phyloP scores from a whole-genome alignment of 805 yeast genomes.

The Babjeviella inositovora region DNA sequence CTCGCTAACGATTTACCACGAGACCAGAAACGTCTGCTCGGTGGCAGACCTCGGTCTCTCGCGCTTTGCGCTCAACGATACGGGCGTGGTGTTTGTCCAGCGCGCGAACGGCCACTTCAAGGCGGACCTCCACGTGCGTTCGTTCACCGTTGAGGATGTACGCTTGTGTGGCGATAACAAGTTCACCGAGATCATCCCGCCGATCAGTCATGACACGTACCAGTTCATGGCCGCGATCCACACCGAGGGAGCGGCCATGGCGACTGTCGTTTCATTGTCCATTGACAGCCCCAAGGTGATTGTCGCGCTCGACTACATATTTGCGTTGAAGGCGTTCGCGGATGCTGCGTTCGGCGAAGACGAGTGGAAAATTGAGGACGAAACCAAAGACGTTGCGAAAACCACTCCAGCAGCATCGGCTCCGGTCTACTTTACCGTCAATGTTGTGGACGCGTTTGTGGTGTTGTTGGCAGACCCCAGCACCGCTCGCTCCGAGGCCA shows the following conservation, averaged over 20 bases:
- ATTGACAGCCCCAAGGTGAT: slow-evolving; percentile 72
- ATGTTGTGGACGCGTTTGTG: slow-evolving; percentile 62
- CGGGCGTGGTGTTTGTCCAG: slow-evolving; percentile 33
- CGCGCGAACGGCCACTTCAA: slow-evolving; percentile 35
- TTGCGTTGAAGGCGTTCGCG: slow-evolving; percentile 56
- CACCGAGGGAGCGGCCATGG: slow-evolving; percentile 24
- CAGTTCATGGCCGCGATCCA: slow-evolving; percentile 51
- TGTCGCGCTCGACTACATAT: slow-evolving; percentile 72
- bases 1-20: slow-evolving; percentile 42
- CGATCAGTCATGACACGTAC: slow-evolving; percentile 37
- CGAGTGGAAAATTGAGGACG: not conserved
- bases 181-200: slow-evolving; percentile 73
- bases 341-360: slow-evolving; percentile 22
- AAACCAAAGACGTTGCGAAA: not conserved
- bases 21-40: slow-evolving; percentile 18
- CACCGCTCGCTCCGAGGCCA: slow-evolving; percentile 57
- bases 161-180: slow-evolving; percentile 46
- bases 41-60: slow-evolving; percentile 25
- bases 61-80: slow-evolving; percentile 39
- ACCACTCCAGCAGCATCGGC: slow-evolving; percentile 1
- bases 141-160: slow-evolving; percentile 68
- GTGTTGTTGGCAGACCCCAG: slow-evolving; percentile 72
- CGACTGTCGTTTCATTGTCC: slow-evolving; percentile 34
- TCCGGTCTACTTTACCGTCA: slow-evolving; percentile 28
- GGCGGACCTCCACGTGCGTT: slow-evolving; percentile 46